Evolutionary conservation across 2,329 filamentous ascomycete species (phyloP).

Genomic region (Aspergillus spinulosporus): DNA sequence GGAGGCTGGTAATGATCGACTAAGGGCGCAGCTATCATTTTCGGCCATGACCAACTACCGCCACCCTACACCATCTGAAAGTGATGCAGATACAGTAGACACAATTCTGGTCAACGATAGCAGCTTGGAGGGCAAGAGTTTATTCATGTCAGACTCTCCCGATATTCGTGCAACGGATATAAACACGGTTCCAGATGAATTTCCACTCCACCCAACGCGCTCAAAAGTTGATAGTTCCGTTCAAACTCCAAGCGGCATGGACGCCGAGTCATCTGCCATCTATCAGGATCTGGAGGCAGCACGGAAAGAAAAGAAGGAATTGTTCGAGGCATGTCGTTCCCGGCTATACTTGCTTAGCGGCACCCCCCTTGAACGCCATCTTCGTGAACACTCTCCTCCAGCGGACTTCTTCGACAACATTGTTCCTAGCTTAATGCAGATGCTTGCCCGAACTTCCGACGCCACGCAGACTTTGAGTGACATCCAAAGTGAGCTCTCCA

Average conservation of each 20-base stretch:
- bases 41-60: slow-evolving; percentile 13
- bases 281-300: slow-evolving; percentile 41
- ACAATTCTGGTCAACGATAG: slow-evolving; percentile 35
- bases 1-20: slow-evolving; percentile 23
- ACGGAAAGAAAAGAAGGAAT: slow-evolving; percentile 39
- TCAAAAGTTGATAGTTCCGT: slow-evolving; percentile 21
- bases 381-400: slow-evolving; percentile 38
- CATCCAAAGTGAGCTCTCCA: slow-evolving; percentile 38
- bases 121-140: slow-evolving; percentile 25
- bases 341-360: slow-evolving; percentile 29
- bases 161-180: slow-evolving; percentile 26
- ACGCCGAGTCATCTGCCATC: slow-evolving; percentile 32
- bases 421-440: slow-evolving; percentile 37
- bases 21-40: slow-evolving; percentile 25
- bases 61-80: slow-evolving; percentile 2
- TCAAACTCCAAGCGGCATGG: slow-evolving; percentile 21
- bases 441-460: slow-evolving; percentile 40
- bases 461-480: slow-evolving; percentile 39
- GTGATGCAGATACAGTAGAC: slow-evolving; percentile 18
- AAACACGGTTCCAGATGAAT: slow-evolving; percentile 20
- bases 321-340: slow-evolving; percentile 44
- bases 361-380: slow-evolving; percentile 21
- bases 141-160: slow-evolving; percentile 36
- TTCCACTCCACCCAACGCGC: slow-evolving; percentile 15
- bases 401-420: slow-evolving; percentile 42